A percentile compares a stretch with the other conserved stretches of the same genome.
phyloP scores from a whole-genome alignment of 176 grass and related monocot species.

The Avena atlantica region DNA sequence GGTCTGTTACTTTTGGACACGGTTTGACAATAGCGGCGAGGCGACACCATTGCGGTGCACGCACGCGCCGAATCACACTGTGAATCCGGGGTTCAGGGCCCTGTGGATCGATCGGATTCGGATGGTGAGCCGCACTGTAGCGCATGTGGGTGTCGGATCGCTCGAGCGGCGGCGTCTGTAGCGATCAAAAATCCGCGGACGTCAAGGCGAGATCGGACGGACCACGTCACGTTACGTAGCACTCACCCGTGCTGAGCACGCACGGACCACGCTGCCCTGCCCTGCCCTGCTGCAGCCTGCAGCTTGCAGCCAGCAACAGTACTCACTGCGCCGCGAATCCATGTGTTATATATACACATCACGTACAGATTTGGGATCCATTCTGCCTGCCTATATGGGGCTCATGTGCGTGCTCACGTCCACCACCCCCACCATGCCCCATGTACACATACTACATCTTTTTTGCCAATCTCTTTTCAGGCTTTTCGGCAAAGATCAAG shows the following conservation, averaged over 20 bases:
- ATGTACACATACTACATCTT: not conserved
- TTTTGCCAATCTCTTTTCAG: constrained; percentile 28
- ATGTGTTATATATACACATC: not conserved
- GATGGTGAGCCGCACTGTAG: not conserved
- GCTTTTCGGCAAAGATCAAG: not conserved
- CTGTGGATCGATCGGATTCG: too few species aligned
- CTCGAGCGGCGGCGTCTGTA: not conserved
- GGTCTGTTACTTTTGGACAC: not conserved
- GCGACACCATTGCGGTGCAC: not conserved
- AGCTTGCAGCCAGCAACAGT: not conserved
- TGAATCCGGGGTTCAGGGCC: not conserved
- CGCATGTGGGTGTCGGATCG: not conserved
- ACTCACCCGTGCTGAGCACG: not conserved
- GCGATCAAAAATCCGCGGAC: not conserved
- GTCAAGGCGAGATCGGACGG: not conserved
- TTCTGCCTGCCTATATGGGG: constrained; percentile 21
- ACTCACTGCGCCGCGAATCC: not conserved
- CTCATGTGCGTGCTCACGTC: constrained; percentile 6
- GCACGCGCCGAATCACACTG: not conserved
- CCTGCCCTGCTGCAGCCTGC: not conserved
- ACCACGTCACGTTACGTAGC: not conserved
- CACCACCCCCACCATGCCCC: too few species aligned
- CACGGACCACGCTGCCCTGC: not conserved
- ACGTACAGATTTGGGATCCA: constrained; percentile 3
- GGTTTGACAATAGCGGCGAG: not conserved